phyloP scores from a whole-genome alignment of 345 rosid genomes.

The Hibiscus tridactylites region DNA sequence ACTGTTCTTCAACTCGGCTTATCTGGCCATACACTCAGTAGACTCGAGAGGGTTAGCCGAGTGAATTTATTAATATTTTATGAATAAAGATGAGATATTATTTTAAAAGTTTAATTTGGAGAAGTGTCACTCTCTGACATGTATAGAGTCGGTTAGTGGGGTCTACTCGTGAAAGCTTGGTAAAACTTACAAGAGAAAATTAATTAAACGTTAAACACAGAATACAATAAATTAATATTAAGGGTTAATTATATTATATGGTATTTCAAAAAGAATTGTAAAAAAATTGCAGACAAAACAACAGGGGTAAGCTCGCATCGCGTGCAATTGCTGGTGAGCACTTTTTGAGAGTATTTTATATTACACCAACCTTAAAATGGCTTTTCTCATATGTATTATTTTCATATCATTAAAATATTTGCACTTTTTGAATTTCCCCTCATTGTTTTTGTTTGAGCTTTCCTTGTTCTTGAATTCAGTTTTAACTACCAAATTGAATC shows the following conservation, averaged over 20 bases:
- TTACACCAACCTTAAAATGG: too few relatives aligned
- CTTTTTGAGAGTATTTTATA: neutral
- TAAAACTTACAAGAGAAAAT: neutral
- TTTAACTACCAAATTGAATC: too few relatives aligned
- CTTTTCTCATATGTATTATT: too few relatives aligned
- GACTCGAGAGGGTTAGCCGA: neutral
- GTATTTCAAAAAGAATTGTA: too few relatives aligned
- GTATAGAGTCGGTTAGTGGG: constrained; percentile 38
- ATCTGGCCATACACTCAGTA: neutral
- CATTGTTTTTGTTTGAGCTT: too few relatives aligned
- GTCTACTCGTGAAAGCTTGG: constrained; percentile 9
- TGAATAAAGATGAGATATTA: neutral
- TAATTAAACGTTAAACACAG: neutral
- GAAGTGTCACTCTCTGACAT: constrained; percentile 36
- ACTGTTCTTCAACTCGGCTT: neutral
- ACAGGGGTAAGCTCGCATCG: constrained; percentile 5
- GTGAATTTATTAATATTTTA: neutral
- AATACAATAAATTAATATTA: neutral
- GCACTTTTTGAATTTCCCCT: constrained; percentile 15
- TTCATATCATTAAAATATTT: constrained; percentile 5
- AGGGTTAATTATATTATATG: too few relatives aligned
- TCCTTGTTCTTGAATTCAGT: too few relatives aligned
- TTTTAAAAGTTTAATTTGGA: constrained; percentile 25
- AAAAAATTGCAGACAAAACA: constrained; percentile 13
- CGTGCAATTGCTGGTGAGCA: constrained; percentile 32